Conservation (phyloP, 495 filamentous ascomycete genomes). For the Podospora bellae-mahoneyi region DNA sequence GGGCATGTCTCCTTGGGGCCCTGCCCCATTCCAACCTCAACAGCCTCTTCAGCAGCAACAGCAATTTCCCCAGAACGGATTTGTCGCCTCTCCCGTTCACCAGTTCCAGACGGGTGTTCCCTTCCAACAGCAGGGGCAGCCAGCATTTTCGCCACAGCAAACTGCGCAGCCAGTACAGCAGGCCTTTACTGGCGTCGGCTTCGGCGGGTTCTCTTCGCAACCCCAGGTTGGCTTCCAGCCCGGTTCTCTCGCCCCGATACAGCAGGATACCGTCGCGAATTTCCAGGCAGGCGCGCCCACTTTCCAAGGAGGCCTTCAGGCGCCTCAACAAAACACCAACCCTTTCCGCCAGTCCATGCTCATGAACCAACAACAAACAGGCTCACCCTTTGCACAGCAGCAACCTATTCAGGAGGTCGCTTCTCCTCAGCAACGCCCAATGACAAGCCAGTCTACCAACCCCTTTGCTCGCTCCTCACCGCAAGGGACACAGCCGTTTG, state of each 20-base stretch:
- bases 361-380: slow-evolving; percentile 50
- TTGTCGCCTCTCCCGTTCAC: slow-evolving; percentile 43
- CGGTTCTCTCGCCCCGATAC: slow-evolving; percentile 56
- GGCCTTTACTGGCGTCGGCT: slow-evolving; percentile 73
- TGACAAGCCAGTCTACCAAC: slow-evolving; percentile 70
- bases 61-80: slow-evolving; percentile 52
- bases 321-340: slow-evolving; percentile 65
- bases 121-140: slow-evolving; percentile 52
- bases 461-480: slow-evolving; percentile 68
- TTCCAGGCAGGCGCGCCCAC: slow-evolving; percentile 43
- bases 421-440: slow-evolving; percentile 31
- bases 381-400: slow-evolving; percentile 30
- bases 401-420: slow-evolving; percentile 5
- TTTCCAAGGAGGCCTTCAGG: slow-evolving; percentile 45
- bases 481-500: slow-evolving; percentile 47
- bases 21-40: slow-evolving; percentile 33
- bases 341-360: slow-evolving; percentile 87
- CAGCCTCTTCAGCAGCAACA: slow-evolving; percentile 21
- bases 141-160: slow-evolving; percentile 36
- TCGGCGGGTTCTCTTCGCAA: slow-evolving; percentile 78
- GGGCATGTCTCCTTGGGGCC: slow-evolving; percentile 35
- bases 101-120: slow-evolving; percentile 47
- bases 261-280: slow-evolving; percentile 60
- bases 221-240: slow-evolving; percentile 48
- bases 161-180: slow-evolving; percentile 45